Base-by-base conservation (phyloP, 495 filamentous ascomycete species). In the Penicillium odoratum region DNA sequence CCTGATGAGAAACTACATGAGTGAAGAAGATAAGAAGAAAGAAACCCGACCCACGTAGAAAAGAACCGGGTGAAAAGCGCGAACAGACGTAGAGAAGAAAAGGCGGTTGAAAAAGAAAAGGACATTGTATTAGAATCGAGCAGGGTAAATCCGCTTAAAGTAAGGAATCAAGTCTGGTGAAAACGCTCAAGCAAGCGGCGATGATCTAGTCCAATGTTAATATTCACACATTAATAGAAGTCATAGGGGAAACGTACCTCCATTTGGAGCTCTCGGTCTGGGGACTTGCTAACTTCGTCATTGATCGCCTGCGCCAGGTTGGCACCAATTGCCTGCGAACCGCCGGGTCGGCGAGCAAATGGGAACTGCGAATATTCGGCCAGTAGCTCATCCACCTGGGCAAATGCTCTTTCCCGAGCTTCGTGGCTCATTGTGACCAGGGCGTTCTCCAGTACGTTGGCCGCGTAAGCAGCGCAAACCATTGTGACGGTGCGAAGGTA, bases 391-490 rank as follows among this genome's bases (percentile, higher is more conserved):
- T 98, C 95, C 26, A 96, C 94, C 81, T 97, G 93, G 7, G 91
- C 90, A 71, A 98, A 98, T 3, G 94, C 93, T 62, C 93, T 79
- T 74, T 98, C 94, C 54, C 95, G 81, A 30, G 91, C 85, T 74
- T 98, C 95, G 70, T 98, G 94, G 61, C 93, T 92, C 61, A 98
- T 85, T 7, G 88, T 95, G 42, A 88, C 88, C 60, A 98, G 75
- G n/a, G 93, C 94, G 71, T 98, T 98, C 75, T 98, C 94, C 54
- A 98, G 80, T 16, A 98, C 94, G 72, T 98, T 98, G 54, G 94
- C 94, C 43, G 94, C 94, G 74, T 98, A 98, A 25, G 94, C 93
- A 38, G 94, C 94, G 75, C 94, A 98, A 36, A 98, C 91, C 93
- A 98, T 96, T 29, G 88, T 81, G 57, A 98, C 85, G 18, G 94